A percentile compares a stretch with the other conserved stretches of the same genome.
Evolutionary conservation across 345 rosid genomes (phyloP).

Genomic region (Streptanthus diversifolius): DNA sequence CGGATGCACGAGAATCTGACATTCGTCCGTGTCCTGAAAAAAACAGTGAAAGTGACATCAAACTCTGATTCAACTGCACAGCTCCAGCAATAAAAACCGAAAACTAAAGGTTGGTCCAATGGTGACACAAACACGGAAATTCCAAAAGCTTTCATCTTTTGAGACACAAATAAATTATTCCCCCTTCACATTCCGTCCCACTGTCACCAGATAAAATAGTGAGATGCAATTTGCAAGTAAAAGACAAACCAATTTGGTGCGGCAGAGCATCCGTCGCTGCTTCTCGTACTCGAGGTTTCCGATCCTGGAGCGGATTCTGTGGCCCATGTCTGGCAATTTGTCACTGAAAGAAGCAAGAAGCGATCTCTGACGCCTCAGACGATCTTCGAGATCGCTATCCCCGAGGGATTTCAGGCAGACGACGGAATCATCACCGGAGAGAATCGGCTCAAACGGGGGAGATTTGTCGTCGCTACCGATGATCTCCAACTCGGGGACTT

Average conservation of each 20-base stretch:
- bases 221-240: not conserved
- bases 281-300: conserved; percentile 50
- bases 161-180: not conserved
- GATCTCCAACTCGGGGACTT: conserved; percentile 39
- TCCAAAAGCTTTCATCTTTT: not conserved
- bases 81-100: not conserved
- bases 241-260: conserved; percentile 34
- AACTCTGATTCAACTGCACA: not conserved
- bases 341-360: not conserved
- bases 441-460: conserved; percentile 1
- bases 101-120: not conserved
- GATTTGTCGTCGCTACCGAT: conserved; percentile 12
- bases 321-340: conserved; percentile 49
- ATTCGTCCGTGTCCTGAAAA: conserved; percentile 45
- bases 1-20: conserved; percentile 32
- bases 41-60: conserved; percentile 11
- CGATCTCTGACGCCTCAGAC: conserved; percentile 32
- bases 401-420: conserved; percentile 14
- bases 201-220: not conserved
- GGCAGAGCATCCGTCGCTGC: conserved; percentile 38
- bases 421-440: conserved; percentile 18
- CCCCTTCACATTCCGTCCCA: not conserved
- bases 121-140: not conserved
- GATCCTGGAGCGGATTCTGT: conserved; percentile 37
- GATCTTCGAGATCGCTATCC: conserved; percentile 39